These are phyloP conservation scores for Entomophthora muscae DNA, from an alignment of 371 early-diverging fungal genomes.

Conservation along the genomic window DNA sequence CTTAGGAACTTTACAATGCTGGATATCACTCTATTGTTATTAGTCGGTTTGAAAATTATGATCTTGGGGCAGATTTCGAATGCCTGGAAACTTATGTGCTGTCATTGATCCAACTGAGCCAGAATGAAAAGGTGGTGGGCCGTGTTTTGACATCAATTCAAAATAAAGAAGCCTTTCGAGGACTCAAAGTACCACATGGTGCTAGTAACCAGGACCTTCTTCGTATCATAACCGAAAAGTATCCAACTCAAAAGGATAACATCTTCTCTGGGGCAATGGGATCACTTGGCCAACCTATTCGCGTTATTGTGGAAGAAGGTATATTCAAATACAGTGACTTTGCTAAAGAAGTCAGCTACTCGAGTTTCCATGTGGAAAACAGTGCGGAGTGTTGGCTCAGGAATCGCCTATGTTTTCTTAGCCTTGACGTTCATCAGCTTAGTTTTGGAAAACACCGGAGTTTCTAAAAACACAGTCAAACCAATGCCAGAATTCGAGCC, in stretches of 20 bases:
- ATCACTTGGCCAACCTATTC: constrained; percentile 28
- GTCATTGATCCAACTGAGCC: constrained; percentile 42
- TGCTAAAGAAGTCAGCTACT: constrained; percentile 24
- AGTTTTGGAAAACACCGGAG: constrained; percentile 55
- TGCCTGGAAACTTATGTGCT: constrained; percentile 47
- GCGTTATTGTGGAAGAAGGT: constrained; percentile 38
- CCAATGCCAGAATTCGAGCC: constrained; percentile 52
- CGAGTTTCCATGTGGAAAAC: constrained; percentile 50
- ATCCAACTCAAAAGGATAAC: constrained; percentile 9
- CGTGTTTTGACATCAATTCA: constrained; percentile 16
- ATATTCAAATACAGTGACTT: too few relatives aligned
- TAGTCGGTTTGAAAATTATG: constrained; percentile 47
- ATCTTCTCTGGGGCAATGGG: constrained; percentile 12
- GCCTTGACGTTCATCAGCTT: constrained; percentile 50
- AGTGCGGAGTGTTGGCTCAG: constrained; percentile 49
- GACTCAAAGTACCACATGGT: constrained; percentile 14
- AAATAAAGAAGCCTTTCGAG: constrained; percentile 12
- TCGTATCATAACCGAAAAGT: constrained; percentile 12
- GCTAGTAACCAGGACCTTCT: constrained; percentile 14
- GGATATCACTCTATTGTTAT: constrained; percentile 44
- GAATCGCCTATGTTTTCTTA: constrained; percentile 57
- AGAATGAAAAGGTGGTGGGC: constrained; percentile 41
- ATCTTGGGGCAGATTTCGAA: constrained; percentile 39
- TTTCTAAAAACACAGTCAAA: constrained; percentile 36
- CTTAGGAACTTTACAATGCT: constrained; percentile 38